Evolutionary conservation across 306 rosid genomes (phyloP).

Genomic region (Glycine latifolia): DNA sequence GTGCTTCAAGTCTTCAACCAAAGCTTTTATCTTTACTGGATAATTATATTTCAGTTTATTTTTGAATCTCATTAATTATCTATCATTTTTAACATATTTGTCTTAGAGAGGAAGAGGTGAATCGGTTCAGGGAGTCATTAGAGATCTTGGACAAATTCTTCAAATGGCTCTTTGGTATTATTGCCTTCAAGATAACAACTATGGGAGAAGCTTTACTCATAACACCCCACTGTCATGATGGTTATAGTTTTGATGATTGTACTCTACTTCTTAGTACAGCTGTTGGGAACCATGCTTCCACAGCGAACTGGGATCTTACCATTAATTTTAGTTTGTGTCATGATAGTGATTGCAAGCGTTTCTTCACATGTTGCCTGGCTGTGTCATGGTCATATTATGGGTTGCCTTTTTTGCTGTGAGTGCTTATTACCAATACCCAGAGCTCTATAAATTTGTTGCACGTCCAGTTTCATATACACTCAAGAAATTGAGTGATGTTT

Average conservation of each 20-base stretch:
- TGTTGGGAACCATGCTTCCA: constrained; percentile 4
- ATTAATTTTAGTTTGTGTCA: background rate
- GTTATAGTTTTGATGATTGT: background rate
- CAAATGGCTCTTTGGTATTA: background rate
- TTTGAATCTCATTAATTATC: too few species aligned
- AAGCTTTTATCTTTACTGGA: too few species aligned
- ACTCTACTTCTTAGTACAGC: constrained; percentile 29
- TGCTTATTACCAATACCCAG: too few species aligned
- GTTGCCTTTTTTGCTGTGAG: too few species aligned
- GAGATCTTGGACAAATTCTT: constrained; percentile 16
- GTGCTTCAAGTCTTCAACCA: too few species aligned
- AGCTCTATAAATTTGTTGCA: too few species aligned
- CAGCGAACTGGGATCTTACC: background rate
- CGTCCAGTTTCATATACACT: too few species aligned
- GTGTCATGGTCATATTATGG: background rate
- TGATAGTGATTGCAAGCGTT: constrained; percentile 3
- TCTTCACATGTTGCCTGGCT: background rate
- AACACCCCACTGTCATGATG: background rate
- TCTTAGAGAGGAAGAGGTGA: constrained; percentile 14
- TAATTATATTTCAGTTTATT: too few species aligned
- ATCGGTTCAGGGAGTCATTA: background rate
- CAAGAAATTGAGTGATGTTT: too few species aligned
- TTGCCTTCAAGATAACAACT: background rate
- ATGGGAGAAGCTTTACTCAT: background rate
- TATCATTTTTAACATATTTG: too few species aligned